These are phyloP conservation scores for Tilletia indica DNA, from an alignment of 1,284 basidiomycete genomes.

Conservation along the genomic window DNA sequence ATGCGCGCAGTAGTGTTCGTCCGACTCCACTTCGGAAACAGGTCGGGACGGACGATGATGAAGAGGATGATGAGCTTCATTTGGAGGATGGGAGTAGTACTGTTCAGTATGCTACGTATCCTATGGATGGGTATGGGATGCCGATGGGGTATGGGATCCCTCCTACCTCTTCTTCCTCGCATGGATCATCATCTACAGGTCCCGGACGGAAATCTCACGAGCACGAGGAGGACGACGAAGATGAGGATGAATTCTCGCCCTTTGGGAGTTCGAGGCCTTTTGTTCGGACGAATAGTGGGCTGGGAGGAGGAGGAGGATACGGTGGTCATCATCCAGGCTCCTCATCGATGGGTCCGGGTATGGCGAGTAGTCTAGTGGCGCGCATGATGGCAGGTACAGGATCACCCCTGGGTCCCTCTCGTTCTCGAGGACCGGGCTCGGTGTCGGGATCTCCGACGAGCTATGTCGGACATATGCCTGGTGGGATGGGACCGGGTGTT, in stretches of 20 bases:
- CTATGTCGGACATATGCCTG: neutral
- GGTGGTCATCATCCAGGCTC: neutral
- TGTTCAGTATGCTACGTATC: conserved; percentile 27
- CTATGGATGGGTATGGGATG: conserved; percentile 32
- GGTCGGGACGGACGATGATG: conserved; percentile 21
- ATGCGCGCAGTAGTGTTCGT: neutral
- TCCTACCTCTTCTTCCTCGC: neutral
- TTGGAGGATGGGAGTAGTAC: conserved; percentile 44
- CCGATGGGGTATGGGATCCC: conserved; percentile 24
- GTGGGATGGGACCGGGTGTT: neutral
- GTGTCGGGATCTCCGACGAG: too few relatives aligned
- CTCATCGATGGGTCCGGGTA: neutral
- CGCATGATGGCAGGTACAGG: conserved; percentile 11
- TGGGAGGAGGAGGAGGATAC: neutral
- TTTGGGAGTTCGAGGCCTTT: conserved; percentile 53
- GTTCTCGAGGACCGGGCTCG: too few relatives aligned
- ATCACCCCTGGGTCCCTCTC: neutral
- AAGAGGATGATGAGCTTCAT: conserved; percentile 39
- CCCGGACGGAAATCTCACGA: conserved; percentile 30
- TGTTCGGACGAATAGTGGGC: neutral
- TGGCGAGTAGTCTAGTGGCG: conserved; percentile 11
- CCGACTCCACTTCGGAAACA: conserved; percentile 10
- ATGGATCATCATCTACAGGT: neutral
- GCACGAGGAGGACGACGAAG: conserved; percentile 45
- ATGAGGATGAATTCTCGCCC: conserved; percentile 64